Base-by-base conservation (phyloP, 2,329 filamentous ascomycete species). In the Drechslerella stenobrocha region DNA sequence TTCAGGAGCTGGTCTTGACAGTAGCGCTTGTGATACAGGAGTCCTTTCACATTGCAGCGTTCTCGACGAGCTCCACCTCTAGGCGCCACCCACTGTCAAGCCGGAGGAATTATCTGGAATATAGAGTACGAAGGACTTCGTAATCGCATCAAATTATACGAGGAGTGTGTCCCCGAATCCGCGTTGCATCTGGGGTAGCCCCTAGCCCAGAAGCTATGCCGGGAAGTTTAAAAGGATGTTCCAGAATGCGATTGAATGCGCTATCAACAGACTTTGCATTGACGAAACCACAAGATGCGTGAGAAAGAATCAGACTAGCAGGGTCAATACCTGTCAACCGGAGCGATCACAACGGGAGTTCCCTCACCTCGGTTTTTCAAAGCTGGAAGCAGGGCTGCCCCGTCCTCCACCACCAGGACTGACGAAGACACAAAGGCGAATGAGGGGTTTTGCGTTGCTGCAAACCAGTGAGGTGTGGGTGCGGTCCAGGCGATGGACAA, bases 391-490 rank as follows among this genome's bases (percentile, higher is more conserved):
- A n/a, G n/a, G n/a, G n/a, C n/a, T n/a, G n/a, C n/a, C n/a, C n/a
- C n/a, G n/a, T n/a, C n/a, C n/a, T n/a, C n/a, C n/a, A n/a, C n/a
- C n/a, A n/a, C n/a, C n/a, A n/a, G n/a, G n/a, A n/a, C n/a, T n/a
- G n/a, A n/a, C 52, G 50, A 28, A 23, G 52, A 47, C 51, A 34
- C 23, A 24, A 45, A 50, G 44, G 44, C 32, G 26, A 42, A 32
- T 61, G 60, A 66, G 60, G 60, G 53, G 45, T 55, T 64, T 58
- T 67, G 61, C 59, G 61, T 67, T 67, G 53, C 15, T 34, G 18
- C 48, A 47, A 58, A n/a, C n/a, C n/a, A 53, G 52, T 66, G 55
- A 58, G 60, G 61, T 67, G 61, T 67, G 61, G 53, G 53, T 67
- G 55, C 50, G 15, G 40, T 37, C 48, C 45, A 59, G 53, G 61